phyloP scores from a whole-genome alignment of 192 early-diverging fungal genomes.

The Mortierella hygrophila region DNA sequence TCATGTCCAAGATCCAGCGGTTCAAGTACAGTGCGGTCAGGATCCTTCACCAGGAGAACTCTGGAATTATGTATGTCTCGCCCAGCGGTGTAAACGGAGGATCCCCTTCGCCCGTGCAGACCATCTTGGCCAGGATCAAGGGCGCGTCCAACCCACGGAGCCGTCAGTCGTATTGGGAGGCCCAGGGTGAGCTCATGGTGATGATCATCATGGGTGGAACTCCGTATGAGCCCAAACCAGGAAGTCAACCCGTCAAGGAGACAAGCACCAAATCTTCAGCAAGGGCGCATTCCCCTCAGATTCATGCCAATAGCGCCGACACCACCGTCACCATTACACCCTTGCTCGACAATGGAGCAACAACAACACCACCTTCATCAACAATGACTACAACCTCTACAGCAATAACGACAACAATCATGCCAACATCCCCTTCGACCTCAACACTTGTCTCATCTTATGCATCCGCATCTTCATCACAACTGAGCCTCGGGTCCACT shows the following conservation, averaged over 20 bases:
- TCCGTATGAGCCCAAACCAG: conserved; percentile 24
- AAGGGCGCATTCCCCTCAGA: background rate
- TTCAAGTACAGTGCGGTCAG: conserved; percentile 30
- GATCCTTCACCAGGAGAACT: conserved; percentile 45
- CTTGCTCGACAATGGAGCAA: background rate
- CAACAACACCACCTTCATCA: background rate
- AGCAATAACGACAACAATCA: background rate
- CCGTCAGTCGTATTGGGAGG: conserved; percentile 34
- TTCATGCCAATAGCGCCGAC: background rate
- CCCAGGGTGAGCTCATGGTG: conserved; percentile 36
- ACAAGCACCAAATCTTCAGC: background rate
- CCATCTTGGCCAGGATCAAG: background rate
- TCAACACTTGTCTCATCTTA: background rate
- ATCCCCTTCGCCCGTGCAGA: background rate
- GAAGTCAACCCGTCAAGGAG: background rate
- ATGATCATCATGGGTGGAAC: conserved; percentile 33
- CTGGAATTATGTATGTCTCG: background rate
- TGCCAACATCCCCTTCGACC: background rate
- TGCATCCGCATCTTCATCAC: background rate
- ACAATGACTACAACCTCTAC: background rate
- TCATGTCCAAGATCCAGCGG: conserved; percentile 35
- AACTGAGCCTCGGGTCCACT: background rate
- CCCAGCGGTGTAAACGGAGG: background rate
- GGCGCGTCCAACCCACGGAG: conserved; percentile 4
- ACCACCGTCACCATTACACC: background rate